These are phyloP conservation scores for Scutellaria minor DNA, from an alignment of 257 asterid genomes.

Conservation along the genomic window DNA sequence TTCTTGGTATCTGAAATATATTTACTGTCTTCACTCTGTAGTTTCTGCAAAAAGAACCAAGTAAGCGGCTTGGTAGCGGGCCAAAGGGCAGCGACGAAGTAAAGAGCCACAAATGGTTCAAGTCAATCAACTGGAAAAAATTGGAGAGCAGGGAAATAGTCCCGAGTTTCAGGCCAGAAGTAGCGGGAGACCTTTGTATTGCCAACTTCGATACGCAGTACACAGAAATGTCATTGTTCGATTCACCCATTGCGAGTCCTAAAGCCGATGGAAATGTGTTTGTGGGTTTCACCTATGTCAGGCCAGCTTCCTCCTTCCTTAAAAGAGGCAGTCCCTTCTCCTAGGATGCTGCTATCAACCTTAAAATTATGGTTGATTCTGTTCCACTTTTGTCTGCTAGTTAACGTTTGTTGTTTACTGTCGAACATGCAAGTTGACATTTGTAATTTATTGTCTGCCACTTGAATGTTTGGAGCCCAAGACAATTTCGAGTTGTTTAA, in stretches of 20 bases:
- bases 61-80: conserved; percentile 36
- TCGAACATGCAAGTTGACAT: background rate
- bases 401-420: background rate
- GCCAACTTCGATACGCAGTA: conserved; percentile 45
- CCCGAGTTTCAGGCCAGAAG: conserved; percentile 35
- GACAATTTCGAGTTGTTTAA: too few relatives aligned
- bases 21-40: conserved; percentile 22
- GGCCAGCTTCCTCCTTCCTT: conserved; percentile 59
- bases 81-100: conserved; percentile 34
- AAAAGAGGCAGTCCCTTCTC: conserved; percentile 40
- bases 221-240: conserved; percentile 60
- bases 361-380: conserved; percentile 15
- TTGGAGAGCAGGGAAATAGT: conserved; percentile 31
- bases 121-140: conserved; percentile 37
- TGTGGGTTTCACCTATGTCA: conserved; percentile 54
- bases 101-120: conserved; percentile 37
- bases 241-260: conserved; percentile 68
- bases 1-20: background rate
- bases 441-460: too few relatives aligned
- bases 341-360: conserved; percentile 26
- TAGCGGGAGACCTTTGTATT: conserved; percentile 30
- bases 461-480: too few relatives aligned
- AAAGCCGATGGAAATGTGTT: conserved; percentile 44
- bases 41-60: conserved; percentile 53
- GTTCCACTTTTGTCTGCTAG: background rate